Conservation (phyloP, 2,329 filamentous ascomycete species). For the Pleomassaria siparia region DNA sequence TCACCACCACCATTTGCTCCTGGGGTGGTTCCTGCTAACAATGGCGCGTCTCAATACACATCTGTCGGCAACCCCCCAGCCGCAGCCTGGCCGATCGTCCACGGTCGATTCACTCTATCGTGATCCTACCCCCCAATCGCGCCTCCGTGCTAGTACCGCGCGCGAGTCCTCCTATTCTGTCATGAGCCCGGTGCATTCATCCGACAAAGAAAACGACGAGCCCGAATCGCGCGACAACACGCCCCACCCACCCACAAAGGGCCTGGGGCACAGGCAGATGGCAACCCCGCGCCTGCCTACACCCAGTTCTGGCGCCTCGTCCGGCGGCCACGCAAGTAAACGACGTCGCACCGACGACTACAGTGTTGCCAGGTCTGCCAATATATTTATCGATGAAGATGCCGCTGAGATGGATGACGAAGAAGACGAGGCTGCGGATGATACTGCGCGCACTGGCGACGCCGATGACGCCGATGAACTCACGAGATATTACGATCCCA, state of each 20-base stretch:
- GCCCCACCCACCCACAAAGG: slow-evolving; percentile 41
- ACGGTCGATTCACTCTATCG: slow-evolving; percentile 41
- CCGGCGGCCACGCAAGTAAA: slow-evolving; percentile 41
- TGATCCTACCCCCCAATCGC: slow-evolving; percentile 37
- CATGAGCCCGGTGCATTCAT: slow-evolving; percentile 36
- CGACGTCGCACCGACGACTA: slow-evolving; percentile 48
- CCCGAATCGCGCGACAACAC: slow-evolving; percentile 31
- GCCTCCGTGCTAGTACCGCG: slow-evolving; percentile 11
- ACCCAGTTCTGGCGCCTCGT: slow-evolving; percentile 39
- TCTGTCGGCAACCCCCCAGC: slow-evolving; percentile 28
- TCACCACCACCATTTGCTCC: not conserved
- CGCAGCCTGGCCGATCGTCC: slow-evolving; percentile 25
- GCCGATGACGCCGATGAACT: slow-evolving; percentile 31
- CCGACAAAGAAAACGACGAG: slow-evolving; percentile 50
- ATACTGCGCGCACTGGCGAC: slow-evolving; percentile 7
- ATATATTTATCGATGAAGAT: slow-evolving; percentile 11
- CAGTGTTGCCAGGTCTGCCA: slow-evolving; percentile 10
- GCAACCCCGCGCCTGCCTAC: slow-evolving; percentile 37
- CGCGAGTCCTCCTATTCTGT: slow-evolving; percentile 35
- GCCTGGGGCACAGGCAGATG: slow-evolving; percentile 48
- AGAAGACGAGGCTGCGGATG: slow-evolving; percentile 12
- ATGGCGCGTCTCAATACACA: slow-evolving; percentile 44
- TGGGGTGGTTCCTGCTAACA: not conserved
- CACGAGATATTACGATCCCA: slow-evolving; percentile 69
- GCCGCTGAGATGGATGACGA: slow-evolving; percentile 11